Conservation (phyloP, 345 rosid species). For the Gossypium anomalum region DNA sequence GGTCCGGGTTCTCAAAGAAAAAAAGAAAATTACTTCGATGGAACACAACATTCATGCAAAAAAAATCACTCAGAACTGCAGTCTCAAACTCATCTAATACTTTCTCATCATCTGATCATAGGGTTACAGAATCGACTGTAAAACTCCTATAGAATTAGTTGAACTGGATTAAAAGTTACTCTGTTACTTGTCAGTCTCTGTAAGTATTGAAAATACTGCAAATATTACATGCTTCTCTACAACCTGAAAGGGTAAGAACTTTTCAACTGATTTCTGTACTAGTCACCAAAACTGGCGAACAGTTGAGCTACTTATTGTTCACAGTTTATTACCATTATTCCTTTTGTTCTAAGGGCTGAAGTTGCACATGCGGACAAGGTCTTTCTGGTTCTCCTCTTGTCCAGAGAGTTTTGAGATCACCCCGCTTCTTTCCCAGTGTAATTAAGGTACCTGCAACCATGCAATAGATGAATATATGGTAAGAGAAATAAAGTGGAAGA, state of each 20-base stretch:
- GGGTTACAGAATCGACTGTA: not conserved
- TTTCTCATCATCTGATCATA: not conserved
- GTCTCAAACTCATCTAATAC: not conserved
- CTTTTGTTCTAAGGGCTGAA: constrained; percentile 30
- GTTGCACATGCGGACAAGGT: constrained; percentile 65
- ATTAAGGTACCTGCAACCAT: constrained; percentile 64
- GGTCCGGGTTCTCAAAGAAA: too few species aligned
- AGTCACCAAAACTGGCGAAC: not conserved
- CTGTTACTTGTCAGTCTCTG: not conserved
- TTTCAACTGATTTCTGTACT: constrained; percentile 1
- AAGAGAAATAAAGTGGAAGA: not conserved
- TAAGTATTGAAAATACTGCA: not conserved
- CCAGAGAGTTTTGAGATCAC: constrained; percentile 80
- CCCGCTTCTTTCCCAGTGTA: constrained; percentile 70
- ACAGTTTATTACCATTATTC: not conserved
- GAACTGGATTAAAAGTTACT: not conserved
- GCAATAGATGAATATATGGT: not conserved
- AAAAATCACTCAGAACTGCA: not conserved
- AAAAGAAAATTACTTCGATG: too few species aligned
- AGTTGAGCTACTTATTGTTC: not conserved
- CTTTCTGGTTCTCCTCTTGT: constrained; percentile 75
- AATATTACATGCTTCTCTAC: constrained; percentile 15
- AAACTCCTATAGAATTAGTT: not conserved
- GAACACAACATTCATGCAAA: not conserved
- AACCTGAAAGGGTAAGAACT: constrained; percentile 3